phyloP scores from a whole-genome alignment of 192 early-diverging fungal species.

The Umbelopsis ramanniana region DNA sequence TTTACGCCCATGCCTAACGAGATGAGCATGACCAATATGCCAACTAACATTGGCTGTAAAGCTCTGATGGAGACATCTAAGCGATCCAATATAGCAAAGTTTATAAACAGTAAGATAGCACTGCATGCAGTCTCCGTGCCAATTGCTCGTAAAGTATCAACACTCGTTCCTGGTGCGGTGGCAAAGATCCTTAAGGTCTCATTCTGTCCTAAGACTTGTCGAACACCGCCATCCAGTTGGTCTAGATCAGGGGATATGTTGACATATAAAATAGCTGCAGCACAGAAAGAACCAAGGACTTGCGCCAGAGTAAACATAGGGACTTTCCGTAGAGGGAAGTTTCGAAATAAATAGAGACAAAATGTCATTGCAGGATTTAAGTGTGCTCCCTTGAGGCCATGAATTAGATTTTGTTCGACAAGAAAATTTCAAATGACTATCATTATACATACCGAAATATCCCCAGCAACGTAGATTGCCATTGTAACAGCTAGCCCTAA shows the following conservation, averaged over 20 bases:
- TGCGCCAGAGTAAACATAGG: slow-evolving; percentile 66
- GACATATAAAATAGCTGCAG: slow-evolving; percentile 68
- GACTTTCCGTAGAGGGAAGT: slow-evolving; percentile 72
- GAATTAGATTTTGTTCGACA: not conserved
- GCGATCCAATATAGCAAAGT: slow-evolving; percentile 46
- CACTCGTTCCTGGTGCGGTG: slow-evolving; percentile 59
- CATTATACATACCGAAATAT: slow-evolving; percentile 58
- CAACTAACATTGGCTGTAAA: not conserved
- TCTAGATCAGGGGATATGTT: slow-evolving; percentile 64
- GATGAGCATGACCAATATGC: slow-evolving; percentile 20
- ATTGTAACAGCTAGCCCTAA: slow-evolving; percentile 69
- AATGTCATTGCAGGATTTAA: slow-evolving; percentile 80
- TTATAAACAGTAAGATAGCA: slow-evolving; percentile 64
- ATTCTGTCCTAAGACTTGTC: slow-evolving; percentile 37
- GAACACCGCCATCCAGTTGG: slow-evolving; percentile 50
- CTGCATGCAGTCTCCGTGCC: slow-evolving; percentile 72
- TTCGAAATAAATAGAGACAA: slow-evolving; percentile 64
- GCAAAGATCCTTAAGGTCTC: slow-evolving; percentile 70
- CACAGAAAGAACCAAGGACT: slow-evolving; percentile 71
- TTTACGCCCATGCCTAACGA: slow-evolving; percentile 26
- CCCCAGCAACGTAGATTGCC: slow-evolving; percentile 65
- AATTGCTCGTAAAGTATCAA: slow-evolving; percentile 58
- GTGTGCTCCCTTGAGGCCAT: slow-evolving; percentile 62
- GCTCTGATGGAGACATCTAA: not conserved
- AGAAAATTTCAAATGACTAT: too few relatives aligned